A percentile compares a stretch with the other conserved stretches of the same genome.
phyloP scores from a whole-genome alignment of 352 stramenopile species.

The Pythium volutum region DNA sequence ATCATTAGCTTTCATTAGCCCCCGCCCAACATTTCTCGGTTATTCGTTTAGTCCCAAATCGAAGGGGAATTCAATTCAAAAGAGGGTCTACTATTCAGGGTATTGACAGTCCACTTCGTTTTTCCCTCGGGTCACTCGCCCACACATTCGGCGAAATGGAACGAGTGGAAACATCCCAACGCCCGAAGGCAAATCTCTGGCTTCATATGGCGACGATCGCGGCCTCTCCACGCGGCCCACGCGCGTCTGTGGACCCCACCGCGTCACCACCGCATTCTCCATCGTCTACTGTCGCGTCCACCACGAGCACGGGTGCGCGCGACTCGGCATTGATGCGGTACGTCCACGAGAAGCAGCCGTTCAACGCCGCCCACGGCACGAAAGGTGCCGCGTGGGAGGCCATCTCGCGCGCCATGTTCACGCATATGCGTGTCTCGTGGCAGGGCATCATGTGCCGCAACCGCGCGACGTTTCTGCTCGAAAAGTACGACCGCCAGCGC shows the following conservation, averaged over 20 bases:
- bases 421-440: not conserved
- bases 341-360: constrained; percentile 6
- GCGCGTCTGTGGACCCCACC: not conserved
- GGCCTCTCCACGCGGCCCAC: not conserved
- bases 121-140: too few species aligned
- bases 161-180: too few species aligned
- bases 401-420: not conserved
- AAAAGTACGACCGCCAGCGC: constrained; percentile 5
- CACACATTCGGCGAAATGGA: too few species aligned
- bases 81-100: too few species aligned
- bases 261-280: not conserved
- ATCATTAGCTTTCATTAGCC: too few species aligned
- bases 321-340: constrained; percentile 12
- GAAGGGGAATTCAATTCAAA: too few species aligned
- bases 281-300: not conserved
- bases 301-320: not conserved
- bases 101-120: too few species aligned
- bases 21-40: too few species aligned
- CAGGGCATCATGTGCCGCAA: constrained; percentile 1
- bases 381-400: constrained; percentile 14
- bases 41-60: too few species aligned
- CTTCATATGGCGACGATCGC: not conserved
- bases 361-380: constrained; percentile 7
- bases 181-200: not conserved
- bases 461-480: constrained; percentile 7